Conservation (phyloP, 1,139 yeast species). For the Suhomyces anneliseae region DNA sequence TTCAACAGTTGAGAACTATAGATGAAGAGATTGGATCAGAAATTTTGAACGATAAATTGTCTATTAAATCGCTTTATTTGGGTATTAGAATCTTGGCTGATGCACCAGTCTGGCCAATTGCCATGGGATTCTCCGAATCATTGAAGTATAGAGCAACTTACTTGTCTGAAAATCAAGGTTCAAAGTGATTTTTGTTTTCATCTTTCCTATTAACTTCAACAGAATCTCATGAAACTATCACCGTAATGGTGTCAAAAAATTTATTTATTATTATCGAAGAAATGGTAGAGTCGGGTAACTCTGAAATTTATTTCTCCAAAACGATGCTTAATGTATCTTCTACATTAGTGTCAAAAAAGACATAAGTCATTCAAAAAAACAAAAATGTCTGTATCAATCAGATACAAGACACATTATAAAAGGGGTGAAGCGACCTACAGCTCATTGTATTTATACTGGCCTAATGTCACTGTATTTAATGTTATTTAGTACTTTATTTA, state of each 20-base stretch:
- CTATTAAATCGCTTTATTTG: conserved; percentile 57
- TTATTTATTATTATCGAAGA: neutral
- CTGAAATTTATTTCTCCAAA: neutral
- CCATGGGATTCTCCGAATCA: conserved; percentile 74
- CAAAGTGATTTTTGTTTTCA: neutral
- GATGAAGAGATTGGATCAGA: conserved; percentile 10
- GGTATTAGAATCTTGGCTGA: conserved; percentile 76
- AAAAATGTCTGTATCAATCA: too few species aligned
- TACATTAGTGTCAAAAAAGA: neutral
- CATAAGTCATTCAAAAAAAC: neutral
- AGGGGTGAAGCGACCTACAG: too few species aligned
- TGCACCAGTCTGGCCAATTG: conserved; percentile 83
- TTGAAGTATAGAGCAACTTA: conserved; percentile 62
- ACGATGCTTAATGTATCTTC: neutral
- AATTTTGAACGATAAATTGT: conserved; percentile 44
- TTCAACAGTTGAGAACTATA: neutral
- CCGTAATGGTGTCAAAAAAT: too few species aligned
- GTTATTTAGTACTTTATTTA: conserved; percentile 7
- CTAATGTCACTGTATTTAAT: neutral
- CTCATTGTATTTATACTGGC: neutral
- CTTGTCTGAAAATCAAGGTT: conserved; percentile 2
- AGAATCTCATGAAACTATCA: too few species aligned
- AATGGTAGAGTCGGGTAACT: conserved; percentile 4
- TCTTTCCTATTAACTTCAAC: neutral
- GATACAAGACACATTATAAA: too few species aligned